Conservation (phyloP, 1,284 basidiomycete genomes). For the Nidula niveotomentosa region DNA sequence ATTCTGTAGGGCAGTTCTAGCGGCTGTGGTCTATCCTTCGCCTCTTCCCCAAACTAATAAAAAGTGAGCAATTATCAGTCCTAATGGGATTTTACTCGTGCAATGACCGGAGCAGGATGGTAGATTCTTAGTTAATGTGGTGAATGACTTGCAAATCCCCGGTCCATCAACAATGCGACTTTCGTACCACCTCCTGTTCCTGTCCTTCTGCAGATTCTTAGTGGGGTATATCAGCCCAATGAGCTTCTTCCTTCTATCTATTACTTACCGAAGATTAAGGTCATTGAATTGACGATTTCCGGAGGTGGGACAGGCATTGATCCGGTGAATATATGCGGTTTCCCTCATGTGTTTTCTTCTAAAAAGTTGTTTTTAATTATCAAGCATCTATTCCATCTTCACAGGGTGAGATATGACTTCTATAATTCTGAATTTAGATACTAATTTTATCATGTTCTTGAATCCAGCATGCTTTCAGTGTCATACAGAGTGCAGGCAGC, state of each 20-base stretch:
- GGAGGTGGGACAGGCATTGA: conserved; percentile 21
- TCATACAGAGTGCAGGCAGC: conserved; percentile 11
- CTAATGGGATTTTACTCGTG: not conserved
- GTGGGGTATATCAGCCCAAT: conserved; percentile 31
- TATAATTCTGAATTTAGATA: not conserved
- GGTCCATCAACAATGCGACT: conserved; percentile 25
- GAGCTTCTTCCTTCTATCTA: conserved; percentile 39
- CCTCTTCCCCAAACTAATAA: conserved; percentile 11
- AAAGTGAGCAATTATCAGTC: not conserved
- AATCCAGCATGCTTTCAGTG: conserved; percentile 9
- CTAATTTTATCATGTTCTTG: not conserved
- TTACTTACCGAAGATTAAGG: conserved; percentile 20
- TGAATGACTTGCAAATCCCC: conserved; percentile 24
- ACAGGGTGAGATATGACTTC: conserved; percentile 5
- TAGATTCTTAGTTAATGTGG: conserved; percentile 26
- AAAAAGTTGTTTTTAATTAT: no score
- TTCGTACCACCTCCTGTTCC: conserved; percentile 29
- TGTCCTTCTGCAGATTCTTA: conserved; percentile 42
- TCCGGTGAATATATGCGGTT: conserved; percentile 23
- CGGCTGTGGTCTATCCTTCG: conserved; percentile 4
- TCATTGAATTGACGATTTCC: conserved; percentile 24
- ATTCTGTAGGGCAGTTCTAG: conserved; percentile 6
- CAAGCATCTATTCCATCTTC: conserved; percentile 28
- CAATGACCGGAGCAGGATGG: conserved; percentile 17
- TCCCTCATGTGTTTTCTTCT: not conserved